Percentiles rank a stretch among this genome's conserved stretches.
Conservation (phyloP, 371 early-diverging fungal genomes). For the Rhizomucor pusillus region DNA sequence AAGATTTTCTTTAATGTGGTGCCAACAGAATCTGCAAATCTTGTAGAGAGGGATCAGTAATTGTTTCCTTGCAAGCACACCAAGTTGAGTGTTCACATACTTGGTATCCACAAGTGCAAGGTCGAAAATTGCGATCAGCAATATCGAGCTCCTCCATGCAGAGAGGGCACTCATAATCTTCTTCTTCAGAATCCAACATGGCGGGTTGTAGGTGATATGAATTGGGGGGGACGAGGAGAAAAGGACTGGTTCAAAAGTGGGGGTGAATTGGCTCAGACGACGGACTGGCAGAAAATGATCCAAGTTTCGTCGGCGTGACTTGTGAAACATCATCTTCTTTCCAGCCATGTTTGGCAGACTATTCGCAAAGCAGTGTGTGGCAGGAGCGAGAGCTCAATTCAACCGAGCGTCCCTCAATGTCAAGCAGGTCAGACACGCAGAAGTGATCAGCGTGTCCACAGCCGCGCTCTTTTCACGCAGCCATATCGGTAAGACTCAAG, state of each 20-base stretch:
- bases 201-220: neutral
- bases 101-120: conserved; percentile 98
- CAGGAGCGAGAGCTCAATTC: no score
- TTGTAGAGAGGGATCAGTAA: conserved; percentile 24
- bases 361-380: no score
- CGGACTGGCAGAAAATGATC: no score
- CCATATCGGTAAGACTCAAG: no score
- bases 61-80: neutral
- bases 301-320: no score
- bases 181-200: conserved; percentile 62
- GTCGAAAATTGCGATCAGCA: conserved; percentile 91
- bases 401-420: no score
- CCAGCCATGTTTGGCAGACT: no score
- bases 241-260: neutral
- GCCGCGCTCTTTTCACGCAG: no score
- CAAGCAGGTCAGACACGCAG: neutral
- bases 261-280: no score
- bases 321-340: no score
- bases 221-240: neutral
- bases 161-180: conserved; percentile 92
- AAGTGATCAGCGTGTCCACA: neutral
- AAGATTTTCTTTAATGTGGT: conserved; percentile 91
- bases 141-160: conserved; percentile 98
- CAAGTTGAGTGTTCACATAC: conserved; percentile 38
- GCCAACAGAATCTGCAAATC: conserved; percentile 99